A percentile compares a stretch with the other conserved stretches of the same genome.
phyloP scores from a whole-genome alignment of 179 eudicot species.

The Spergularia azorica region DNA sequence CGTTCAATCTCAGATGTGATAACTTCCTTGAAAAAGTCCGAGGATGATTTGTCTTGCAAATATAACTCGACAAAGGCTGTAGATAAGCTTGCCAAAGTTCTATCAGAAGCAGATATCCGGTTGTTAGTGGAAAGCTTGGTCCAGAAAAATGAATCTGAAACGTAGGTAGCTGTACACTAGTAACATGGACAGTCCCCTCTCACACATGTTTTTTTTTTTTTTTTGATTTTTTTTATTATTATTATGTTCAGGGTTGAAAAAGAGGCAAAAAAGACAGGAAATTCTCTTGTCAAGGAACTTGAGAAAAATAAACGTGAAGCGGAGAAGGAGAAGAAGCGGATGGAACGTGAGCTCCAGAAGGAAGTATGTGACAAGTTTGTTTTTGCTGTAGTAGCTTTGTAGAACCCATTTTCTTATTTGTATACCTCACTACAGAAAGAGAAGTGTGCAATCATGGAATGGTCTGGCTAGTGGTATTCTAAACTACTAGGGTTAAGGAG shows the following conservation, averaged over 20 bases:
- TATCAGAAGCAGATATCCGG: slow-evolving; percentile 82
- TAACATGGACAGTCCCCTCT: background rate
- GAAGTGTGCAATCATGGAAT: background rate
- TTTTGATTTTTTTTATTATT: too few species aligned
- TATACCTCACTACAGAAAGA: background rate
- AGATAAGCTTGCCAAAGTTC: slow-evolving; percentile 66
- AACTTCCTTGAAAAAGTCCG: slow-evolving; percentile 48
- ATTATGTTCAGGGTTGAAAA: slow-evolving; percentile 59
- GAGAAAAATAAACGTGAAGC: slow-evolving; percentile 72
- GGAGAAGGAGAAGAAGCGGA: slow-evolving; percentile 75
- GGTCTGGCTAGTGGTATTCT: background rate
- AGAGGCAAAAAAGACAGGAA: slow-evolving; percentile 52
- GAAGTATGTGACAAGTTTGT: slow-evolving; percentile 57
- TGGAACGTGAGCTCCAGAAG: slow-evolving; percentile 77
- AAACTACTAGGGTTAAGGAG: background rate
- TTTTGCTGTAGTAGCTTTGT: slow-evolving; percentile 1
- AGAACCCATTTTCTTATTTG: background rate
- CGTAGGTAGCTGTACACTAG: slow-evolving; percentile 44
- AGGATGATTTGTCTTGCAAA: slow-evolving; percentile 38
- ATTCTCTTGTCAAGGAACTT: slow-evolving; percentile 57
- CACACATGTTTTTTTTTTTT: too few species aligned
- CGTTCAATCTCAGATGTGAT: slow-evolving; percentile 53
- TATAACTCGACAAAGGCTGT: slow-evolving; percentile 59
- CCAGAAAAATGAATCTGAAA: slow-evolving; percentile 60
- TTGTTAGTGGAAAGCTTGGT: slow-evolving; percentile 49